Percentiles rank a stretch among this genome's conserved stretches.
Evolutionary conservation across 2,329 filamentous ascomycete species (phyloP).

Genomic region (Botrytis squamosa): DNA sequence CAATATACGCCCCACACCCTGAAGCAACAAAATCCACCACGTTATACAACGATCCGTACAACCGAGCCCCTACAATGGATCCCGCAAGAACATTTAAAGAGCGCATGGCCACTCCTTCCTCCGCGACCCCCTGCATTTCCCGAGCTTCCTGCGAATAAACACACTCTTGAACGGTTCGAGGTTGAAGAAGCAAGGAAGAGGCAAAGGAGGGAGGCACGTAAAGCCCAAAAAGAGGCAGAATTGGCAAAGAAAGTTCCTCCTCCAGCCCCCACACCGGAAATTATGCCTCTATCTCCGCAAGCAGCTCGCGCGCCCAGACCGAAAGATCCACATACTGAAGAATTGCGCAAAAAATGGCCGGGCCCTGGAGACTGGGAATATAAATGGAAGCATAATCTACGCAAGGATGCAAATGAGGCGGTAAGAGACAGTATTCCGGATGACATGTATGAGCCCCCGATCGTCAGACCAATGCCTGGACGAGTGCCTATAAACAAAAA

Average conservation of each 20-base stretch:
- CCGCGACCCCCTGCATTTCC: neutral
- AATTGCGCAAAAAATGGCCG: neutral
- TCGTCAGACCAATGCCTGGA: neutral
- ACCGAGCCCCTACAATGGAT: constrained; percentile 2
- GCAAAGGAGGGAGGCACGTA: neutral
- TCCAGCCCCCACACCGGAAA: neutral
- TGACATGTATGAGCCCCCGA: neutral
- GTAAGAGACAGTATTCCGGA: neutral
- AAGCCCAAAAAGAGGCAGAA: neutral
- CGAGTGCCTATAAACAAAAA: accelerated
- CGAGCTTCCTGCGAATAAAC: neutral
- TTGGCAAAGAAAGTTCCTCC: neutral
- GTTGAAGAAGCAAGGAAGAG: neutral
- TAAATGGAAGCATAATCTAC: neutral
- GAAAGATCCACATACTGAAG: neutral
- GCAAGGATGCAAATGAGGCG: neutral
- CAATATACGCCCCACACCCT: accelerated
- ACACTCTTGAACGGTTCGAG: neutral
- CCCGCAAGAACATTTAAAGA: neutral
- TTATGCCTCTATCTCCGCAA: neutral
- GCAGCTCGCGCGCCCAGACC: neutral
- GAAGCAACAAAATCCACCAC: neutral
- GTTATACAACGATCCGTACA: accelerated
- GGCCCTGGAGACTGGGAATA: neutral
- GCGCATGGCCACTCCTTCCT: neutral